phyloP scores from a whole-genome alignment of 768 basidiomycete species.

The Leccinum fibrillosum region DNA sequence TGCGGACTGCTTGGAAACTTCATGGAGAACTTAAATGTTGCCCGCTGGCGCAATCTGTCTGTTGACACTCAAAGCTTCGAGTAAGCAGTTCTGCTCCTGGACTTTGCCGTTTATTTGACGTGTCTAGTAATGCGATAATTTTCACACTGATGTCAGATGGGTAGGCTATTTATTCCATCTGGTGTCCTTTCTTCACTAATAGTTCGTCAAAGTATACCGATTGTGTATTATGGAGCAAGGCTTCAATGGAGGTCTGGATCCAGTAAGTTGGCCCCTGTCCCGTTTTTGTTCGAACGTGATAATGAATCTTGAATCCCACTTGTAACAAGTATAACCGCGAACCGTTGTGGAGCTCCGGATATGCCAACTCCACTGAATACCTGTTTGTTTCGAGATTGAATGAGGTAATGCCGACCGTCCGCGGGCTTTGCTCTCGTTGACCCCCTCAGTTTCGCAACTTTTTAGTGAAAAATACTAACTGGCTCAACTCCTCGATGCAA shows the following conservation, averaged over 20 bases:
- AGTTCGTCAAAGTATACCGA: slow-evolving; percentile 50
- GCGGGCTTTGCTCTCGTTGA: background rate
- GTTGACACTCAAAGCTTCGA: slow-evolving; percentile 71
- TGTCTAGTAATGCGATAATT: slow-evolving; percentile 65
- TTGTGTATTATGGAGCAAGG: slow-evolving; percentile 81
- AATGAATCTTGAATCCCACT: slow-evolving; percentile 11
- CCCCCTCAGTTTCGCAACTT: background rate
- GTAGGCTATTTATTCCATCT: slow-evolving; percentile 15
- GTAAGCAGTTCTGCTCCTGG: slow-evolving; percentile 34
- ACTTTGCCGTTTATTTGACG: slow-evolving; percentile 1
- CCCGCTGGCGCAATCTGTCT: slow-evolving; percentile 69
- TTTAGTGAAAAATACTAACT: slow-evolving; percentile 47
- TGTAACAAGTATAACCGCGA: slow-evolving; percentile 62
- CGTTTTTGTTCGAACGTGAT: background rate
- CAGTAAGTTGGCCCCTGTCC: slow-evolving; percentile 40
- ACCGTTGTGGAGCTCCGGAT: slow-evolving; percentile 66
- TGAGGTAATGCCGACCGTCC: background rate
- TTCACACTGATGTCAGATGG: slow-evolving; percentile 77
- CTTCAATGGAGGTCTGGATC: slow-evolving; percentile 61
- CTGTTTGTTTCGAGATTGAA: slow-evolving; percentile 41
- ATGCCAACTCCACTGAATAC: slow-evolving; percentile 56
- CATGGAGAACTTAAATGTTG: slow-evolving; percentile 75
- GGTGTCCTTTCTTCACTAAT: background rate
- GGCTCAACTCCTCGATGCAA: slow-evolving; percentile 49
- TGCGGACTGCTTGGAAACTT: slow-evolving; percentile 61